Percentiles rank a stretch among this genome's conserved stretches.
phyloP scores from a whole-genome alignment of 2,329 filamentous ascomycete genomes.

The Didymella lethalis region DNA sequence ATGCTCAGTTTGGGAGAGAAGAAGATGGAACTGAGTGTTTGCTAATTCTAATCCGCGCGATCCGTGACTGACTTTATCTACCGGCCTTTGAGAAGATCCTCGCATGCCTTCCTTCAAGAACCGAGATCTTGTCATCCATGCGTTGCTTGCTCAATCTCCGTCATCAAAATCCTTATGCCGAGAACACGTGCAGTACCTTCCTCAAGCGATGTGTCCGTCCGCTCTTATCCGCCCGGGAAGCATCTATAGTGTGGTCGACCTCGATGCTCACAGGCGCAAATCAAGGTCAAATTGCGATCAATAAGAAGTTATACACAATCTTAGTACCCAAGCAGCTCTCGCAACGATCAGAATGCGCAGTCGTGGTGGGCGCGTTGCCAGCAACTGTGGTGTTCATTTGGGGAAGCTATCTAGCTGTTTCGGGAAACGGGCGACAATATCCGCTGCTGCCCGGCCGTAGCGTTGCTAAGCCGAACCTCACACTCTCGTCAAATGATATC shows the following conservation, averaged over 20 bases:
- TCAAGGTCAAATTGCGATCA: too few species aligned
- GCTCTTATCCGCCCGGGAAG: slow-evolving; percentile 28
- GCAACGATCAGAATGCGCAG: not conserved
- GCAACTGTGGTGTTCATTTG: slow-evolving; percentile 5
- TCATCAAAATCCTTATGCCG: slow-evolving; percentile 38
- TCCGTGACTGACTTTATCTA: slow-evolving; percentile 25
- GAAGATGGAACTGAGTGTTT: slow-evolving; percentile 1
- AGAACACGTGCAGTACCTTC: slow-evolving; percentile 36
- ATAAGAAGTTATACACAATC: too few species aligned
- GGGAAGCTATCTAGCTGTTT: slow-evolving; percentile 16
- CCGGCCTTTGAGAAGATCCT: slow-evolving; percentile 14
- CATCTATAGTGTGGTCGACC: not conserved
- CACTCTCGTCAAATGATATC: slow-evolving; percentile 9
- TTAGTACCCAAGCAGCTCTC: too few species aligned
- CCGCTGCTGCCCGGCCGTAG: slow-evolving; percentile 18
- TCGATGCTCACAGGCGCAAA: too few species aligned
- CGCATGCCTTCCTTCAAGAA: slow-evolving; percentile 31
- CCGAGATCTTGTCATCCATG: slow-evolving; percentile 27
- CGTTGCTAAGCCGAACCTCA: slow-evolving; percentile 26
- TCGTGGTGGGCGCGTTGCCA: not conserved
- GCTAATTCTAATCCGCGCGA: slow-evolving; percentile 6
- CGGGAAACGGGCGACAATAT: slow-evolving; percentile 12
- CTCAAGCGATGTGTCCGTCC: slow-evolving; percentile 32
- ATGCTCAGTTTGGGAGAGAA: not conserved
- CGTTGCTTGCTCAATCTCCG: slow-evolving; percentile 27